Percentiles rank a stretch among this genome's conserved stretches.
phyloP scores from a whole-genome alignment of 108 stramenopile genomes.

The Epipyxis sp. region DNA sequence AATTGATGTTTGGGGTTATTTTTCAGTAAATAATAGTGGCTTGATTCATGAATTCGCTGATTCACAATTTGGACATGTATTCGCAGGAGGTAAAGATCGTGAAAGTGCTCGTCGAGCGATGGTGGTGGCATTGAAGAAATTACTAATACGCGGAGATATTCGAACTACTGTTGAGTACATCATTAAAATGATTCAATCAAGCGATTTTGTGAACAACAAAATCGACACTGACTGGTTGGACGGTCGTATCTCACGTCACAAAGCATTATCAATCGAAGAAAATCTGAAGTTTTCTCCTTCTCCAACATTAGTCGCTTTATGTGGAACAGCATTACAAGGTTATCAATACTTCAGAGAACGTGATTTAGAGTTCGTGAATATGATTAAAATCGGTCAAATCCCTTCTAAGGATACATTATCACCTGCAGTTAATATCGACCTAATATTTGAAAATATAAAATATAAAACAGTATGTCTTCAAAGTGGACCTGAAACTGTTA shows the following conservation, averaged over 20 bases:
- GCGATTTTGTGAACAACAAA: conserved; percentile 84
- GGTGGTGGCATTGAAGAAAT: conserved; percentile 91
- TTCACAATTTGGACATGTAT: conserved; percentile 99
- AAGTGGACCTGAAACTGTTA: conserved; percentile 65
- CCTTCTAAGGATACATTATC: conserved; percentile 54
- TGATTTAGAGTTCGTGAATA: conserved; percentile 67
- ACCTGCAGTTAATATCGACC: conserved; percentile 59
- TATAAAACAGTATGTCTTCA: conserved; percentile 74
- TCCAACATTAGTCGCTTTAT: conserved; percentile 45
- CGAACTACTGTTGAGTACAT: conserved; percentile 98
- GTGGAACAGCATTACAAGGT: conserved; percentile 47
- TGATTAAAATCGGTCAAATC: conserved; percentile 79
- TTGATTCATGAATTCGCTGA: conserved; percentile 99
- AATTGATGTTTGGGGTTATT: conserved; percentile 99
- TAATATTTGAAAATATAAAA: conserved; percentile 87
- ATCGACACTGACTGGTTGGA: conserved; percentile 99
- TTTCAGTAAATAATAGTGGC: conserved; percentile 92
- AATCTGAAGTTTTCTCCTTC: conserved; percentile 27
- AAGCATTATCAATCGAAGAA: conserved; percentile 33
- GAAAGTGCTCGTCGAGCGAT: conserved; percentile 93
- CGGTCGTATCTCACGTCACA: conserved; percentile 65
- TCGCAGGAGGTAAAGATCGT: conserved; percentile 83
- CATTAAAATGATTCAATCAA: conserved; percentile 83
- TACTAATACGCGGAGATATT: conserved; percentile 97
- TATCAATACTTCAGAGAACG: conserved; percentile 47